A percentile compares a stretch with the other conserved stretches of the same genome.
These are phyloP conservation scores for Helianthus tuberosus DNA, from an alignment of 129 eudicot species.

Conservation along the genomic window DNA sequence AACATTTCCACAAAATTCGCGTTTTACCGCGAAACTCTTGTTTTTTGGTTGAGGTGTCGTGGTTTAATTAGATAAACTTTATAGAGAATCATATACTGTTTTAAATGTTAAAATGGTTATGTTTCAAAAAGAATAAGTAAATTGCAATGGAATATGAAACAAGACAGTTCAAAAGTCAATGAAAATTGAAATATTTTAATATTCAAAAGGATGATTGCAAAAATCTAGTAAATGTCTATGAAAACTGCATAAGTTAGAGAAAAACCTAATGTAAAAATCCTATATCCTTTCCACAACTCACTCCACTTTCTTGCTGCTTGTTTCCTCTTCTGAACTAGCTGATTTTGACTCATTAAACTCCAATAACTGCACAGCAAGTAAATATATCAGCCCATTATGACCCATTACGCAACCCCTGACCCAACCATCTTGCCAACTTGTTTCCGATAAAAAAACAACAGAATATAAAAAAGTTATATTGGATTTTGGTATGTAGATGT, in stretches of 20 bases:
- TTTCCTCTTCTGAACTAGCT: constrained; percentile 23
- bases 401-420: neutral
- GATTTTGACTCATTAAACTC: constrained; percentile 42
- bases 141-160: constrained; percentile 9
- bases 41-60: no score
- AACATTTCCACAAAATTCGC: no score
- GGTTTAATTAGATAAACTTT: no score
- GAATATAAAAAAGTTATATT: neutral
- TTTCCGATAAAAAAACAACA: neutral
- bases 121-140: neutral
- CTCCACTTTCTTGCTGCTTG: constrained; percentile 37
- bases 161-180: constrained; percentile 6
- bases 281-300: constrained; percentile 24
- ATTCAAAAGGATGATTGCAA: constrained; percentile 14
- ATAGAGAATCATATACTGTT: no score
- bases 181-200: neutral
- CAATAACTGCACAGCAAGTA: constrained; percentile 28
- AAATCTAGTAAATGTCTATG: constrained; percentile 25
- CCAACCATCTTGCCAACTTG: neutral
- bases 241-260: constrained; percentile 28
- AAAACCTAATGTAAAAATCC: constrained; percentile 21
- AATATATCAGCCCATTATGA: constrained; percentile 5
- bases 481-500: neutral
- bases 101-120: no score
- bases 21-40: no score